A percentile compares a stretch with the other conserved stretches of the same genome.
phyloP scores from a whole-genome alignment of 164 flowering plant genomes.

The Santalum album region DNA sequence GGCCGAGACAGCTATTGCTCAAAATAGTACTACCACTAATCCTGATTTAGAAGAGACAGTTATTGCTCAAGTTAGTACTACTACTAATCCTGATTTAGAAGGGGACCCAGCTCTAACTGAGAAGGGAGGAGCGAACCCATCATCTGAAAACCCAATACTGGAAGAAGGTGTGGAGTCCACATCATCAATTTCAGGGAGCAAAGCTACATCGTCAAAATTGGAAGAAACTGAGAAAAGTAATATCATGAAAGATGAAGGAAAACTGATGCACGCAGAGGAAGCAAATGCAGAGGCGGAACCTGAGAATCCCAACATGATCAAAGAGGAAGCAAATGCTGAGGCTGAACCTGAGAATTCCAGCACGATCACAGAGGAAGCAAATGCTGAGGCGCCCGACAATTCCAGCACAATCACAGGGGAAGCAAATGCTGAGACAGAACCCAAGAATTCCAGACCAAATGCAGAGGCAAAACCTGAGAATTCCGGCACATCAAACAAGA shows the following conservation, averaged over 20 bases:
- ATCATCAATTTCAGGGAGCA: not conserved
- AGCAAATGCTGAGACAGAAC: no score
- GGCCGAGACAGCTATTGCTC: no score
- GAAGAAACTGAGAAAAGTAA: not conserved
- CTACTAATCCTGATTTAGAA: conserved; percentile 6
- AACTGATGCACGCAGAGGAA: no score
- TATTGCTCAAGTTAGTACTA: not conserved
- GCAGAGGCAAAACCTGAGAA: no score
- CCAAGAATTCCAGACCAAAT: no score
- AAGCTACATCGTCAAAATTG: no score
- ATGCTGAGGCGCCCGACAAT: conserved; percentile 8
- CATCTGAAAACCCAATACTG: conserved; percentile 4
- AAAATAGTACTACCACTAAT: not conserved
- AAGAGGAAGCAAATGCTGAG: not conserved
- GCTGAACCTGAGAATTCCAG: not conserved
- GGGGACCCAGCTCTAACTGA: conserved; percentile 9
- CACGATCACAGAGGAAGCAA: conserved; percentile 10
- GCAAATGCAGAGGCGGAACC: no score
- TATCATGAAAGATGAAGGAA: not conserved
- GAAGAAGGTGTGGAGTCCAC: not conserved
- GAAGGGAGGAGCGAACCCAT: conserved; percentile 2
- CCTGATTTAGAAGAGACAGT: not conserved
- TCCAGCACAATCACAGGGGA: no score
- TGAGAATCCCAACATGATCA: no score
- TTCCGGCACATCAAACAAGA: no score